Conservation (phyloP, 441 rosid species). For the Aleurites moluccanus region DNA sequence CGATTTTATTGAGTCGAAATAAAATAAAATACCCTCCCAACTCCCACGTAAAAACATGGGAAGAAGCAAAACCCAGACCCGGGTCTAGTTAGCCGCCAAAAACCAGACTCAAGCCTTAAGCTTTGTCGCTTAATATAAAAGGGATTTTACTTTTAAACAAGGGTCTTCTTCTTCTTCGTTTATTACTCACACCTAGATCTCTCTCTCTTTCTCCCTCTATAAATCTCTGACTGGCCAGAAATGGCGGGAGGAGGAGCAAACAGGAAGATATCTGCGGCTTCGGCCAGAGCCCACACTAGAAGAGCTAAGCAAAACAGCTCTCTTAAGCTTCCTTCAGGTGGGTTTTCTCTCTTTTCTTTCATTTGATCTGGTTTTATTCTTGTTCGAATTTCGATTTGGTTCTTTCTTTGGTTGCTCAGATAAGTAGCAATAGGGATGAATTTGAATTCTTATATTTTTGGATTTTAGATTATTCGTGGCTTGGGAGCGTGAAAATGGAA, state of each 20-base stretch:
- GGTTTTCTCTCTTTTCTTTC: constrained; percentile 8
- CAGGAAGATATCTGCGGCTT: constrained; percentile 56
- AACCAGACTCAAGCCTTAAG: no score
- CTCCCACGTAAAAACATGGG: no score
- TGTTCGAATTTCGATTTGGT: background rate
- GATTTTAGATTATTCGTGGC: background rate
- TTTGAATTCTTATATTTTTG: no score
- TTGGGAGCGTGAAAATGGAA: background rate
- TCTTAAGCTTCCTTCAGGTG: constrained; percentile 44
- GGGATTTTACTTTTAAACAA: no score
- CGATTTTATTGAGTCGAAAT: no score
- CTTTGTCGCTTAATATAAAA: no score
- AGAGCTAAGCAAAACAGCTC: constrained; percentile 38
- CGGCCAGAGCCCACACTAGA: constrained; percentile 55
- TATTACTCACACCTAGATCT: background rate
- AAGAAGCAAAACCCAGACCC: no score
- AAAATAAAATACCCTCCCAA: no score
- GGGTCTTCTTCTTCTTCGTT: no score
- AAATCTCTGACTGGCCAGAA: background rate
- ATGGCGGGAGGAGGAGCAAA: constrained; percentile 55
- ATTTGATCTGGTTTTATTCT: background rate
- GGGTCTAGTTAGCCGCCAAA: no score
- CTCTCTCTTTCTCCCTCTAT: background rate
- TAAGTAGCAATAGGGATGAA: no score
- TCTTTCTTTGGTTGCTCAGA: background rate